Base-by-base conservation (phyloP, 805 yeast genomes). In the Jamesozyma jinghongensis region DNA sequence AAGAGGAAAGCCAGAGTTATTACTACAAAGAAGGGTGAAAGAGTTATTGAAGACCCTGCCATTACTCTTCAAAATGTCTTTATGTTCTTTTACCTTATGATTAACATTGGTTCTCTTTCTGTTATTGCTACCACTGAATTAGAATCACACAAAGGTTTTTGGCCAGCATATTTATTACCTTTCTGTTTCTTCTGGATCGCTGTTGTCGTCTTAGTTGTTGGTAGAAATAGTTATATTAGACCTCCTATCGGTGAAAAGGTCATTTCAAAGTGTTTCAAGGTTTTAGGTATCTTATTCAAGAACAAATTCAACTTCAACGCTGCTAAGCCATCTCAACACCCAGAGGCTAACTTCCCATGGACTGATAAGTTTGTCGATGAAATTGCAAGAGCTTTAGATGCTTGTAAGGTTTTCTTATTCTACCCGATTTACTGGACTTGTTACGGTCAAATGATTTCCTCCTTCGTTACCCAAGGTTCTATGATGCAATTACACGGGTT, bases 121-220 rank as follows among this genome's bases (percentile, higher is more conserved):
- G 80, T 83, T 38, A 72, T 84, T 49, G 88, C 85, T 33, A 83
- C 92, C 34, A 79, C 88, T 5, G 79, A 79, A 63, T 61, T 80
- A 59, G 94, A 84, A 61, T 56, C 65, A 28, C 67, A 74, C 43
- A 71, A 74, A 36, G 90, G 84, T 19, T 77, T 74, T 61, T 77
- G 81, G 81, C 79, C 85, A 25, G 88, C 92, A 22, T 84, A 69
- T 65, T 63, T 81, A 50, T 67, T 83, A 43, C 88, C 90, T 13
- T 74, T 80, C 48, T 71, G 77, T 54, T 79, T 79, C 70, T 80
- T 79, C 63, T 73, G 74, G 55, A 54, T 80, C 43, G 85, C 77
- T 19, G 66, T 79, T 29, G 53, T 63, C 25, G 75, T 75, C 7
- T 67, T 81, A 42, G 47, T 72, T 20, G 14, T 66, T 11, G 85